phyloP scores from a whole-genome alignment of 2,329 filamentous ascomycete species.

The Fusarium redolens region DNA sequence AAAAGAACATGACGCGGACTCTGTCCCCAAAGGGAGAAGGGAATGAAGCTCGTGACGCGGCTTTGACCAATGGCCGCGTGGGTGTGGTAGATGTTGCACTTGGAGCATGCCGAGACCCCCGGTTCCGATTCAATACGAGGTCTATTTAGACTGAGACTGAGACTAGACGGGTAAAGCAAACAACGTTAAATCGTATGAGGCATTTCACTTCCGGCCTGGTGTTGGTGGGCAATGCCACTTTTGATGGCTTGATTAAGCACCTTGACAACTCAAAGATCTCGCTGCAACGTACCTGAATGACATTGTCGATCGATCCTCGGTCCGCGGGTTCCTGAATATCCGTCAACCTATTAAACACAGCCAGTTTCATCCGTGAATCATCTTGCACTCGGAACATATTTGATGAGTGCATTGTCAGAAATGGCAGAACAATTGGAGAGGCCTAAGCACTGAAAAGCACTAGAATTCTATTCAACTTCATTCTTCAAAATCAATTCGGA shows the following conservation, averaged over 20 bases:
- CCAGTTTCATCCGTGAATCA: not conserved
- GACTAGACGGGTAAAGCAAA: slow-evolving; percentile 6
- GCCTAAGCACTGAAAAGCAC: not conserved
- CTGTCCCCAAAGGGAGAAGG: slow-evolving; percentile 18
- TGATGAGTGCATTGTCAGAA: not conserved
- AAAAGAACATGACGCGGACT: slow-evolving; percentile 36
- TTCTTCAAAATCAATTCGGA: not conserved
- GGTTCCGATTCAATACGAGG: slow-evolving; percentile 31
- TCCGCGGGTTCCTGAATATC: slow-evolving; percentile 11
- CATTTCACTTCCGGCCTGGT: slow-evolving; percentile 7
- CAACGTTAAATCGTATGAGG: slow-evolving; percentile 11
- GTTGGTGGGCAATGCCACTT: not conserved
- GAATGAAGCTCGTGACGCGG: slow-evolving; percentile 39
- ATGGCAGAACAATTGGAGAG: not conserved
- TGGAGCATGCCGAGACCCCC: slow-evolving; percentile 34
- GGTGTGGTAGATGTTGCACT: slow-evolving; percentile 33
- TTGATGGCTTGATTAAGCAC: slow-evolving; percentile 10
- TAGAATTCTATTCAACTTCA: not conserved
- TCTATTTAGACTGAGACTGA: slow-evolving; percentile 2
- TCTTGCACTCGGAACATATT: not conserved
- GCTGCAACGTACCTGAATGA: slow-evolving; percentile 17
- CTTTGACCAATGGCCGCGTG: slow-evolving; percentile 25
- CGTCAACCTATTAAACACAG: not conserved
- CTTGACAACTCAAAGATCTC: slow-evolving; percentile 17
- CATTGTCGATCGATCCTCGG: slow-evolving; percentile 14